phyloP scores from a whole-genome alignment of 2,329 filamentous ascomycete genomes.

The Colletotrichum musicola region DNA sequence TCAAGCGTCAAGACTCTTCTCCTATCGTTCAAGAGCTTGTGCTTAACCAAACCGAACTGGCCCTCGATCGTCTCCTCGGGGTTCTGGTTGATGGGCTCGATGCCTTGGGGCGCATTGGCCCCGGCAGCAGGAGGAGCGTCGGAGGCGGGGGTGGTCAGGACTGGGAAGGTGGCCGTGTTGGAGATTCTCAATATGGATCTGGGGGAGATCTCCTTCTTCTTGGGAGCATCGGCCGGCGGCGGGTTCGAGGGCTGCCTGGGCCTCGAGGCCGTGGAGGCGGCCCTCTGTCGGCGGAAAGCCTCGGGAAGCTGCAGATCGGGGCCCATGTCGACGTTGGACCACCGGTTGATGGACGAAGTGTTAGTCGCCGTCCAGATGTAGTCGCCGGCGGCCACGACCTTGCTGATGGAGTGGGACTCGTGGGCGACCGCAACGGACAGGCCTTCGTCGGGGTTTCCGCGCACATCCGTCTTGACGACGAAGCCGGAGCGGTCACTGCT shows the following conservation, averaged over 20 bases:
- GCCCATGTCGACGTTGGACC: constrained; percentile 86
- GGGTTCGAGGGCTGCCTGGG: constrained; percentile 48
- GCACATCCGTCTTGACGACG: constrained; percentile 95
- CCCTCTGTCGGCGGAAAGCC: constrained; percentile 62
- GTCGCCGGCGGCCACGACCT: constrained; percentile 76
- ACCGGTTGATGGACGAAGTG: constrained; percentile 92
- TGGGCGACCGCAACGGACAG: constrained; percentile 91
- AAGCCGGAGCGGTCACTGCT: constrained; percentile 92
- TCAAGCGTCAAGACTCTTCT: constrained; percentile 91
- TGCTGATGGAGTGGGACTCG: constrained; percentile 86
- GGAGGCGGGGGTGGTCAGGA: constrained; percentile 63
- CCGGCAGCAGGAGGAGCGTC: constrained; percentile 59
- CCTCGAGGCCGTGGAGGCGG: constrained; percentile 53
- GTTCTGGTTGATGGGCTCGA: constrained; percentile 73
- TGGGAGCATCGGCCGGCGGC: constrained; percentile 48
- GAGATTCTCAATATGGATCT: constrained; percentile 86
- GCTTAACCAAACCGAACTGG: constrained; percentile 94
- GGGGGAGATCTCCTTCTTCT: constrained; percentile 77
- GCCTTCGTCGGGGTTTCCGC: constrained; percentile 84
- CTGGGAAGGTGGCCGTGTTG: constrained; percentile 83
- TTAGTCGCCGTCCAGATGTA: constrained; percentile 92
- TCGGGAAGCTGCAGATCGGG: constrained; percentile 76
- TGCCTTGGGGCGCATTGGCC: constrained; percentile 39
- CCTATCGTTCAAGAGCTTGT: constrained; percentile 90
- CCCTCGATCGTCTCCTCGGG: constrained; percentile 91